phyloP scores from a whole-genome alignment of 2,329 filamentous ascomycete genomes.

The Plenodomus biglobosus region DNA sequence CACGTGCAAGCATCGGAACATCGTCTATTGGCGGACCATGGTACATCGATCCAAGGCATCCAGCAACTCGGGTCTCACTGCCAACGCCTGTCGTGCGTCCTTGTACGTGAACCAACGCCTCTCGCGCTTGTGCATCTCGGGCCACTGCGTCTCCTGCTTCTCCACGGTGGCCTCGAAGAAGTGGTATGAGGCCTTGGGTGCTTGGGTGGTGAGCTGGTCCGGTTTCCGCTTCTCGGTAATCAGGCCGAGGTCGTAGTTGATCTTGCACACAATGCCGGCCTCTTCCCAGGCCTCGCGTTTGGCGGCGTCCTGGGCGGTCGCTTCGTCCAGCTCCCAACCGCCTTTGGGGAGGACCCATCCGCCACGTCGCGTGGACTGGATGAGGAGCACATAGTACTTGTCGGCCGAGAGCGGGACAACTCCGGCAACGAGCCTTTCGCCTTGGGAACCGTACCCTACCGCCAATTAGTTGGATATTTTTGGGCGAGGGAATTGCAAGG shows the following conservation, averaged over 20 bases:
- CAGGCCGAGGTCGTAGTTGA: slow-evolving; percentile 81
- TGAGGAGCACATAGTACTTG: slow-evolving; percentile 85
- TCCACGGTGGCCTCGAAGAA: slow-evolving; percentile 89
- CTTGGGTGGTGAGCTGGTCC: slow-evolving; percentile 54
- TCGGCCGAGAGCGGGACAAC: slow-evolving; percentile 87
- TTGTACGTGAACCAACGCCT: slow-evolving; percentile 86
- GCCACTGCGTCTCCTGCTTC: slow-evolving; percentile 84
- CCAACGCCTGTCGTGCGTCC: slow-evolving; percentile 76
- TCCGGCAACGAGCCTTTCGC: slow-evolving; percentile 92
- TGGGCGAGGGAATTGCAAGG: neutral
- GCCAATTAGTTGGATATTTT: slow-evolving; percentile 12
- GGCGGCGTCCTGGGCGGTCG: slow-evolving; percentile 78
- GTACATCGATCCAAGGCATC: slow-evolving; percentile 84
- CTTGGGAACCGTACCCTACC: slow-evolving; percentile 85
- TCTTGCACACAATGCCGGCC: slow-evolving; percentile 83
- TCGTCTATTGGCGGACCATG: slow-evolving; percentile 42
- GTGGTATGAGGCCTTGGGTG: slow-evolving; percentile 75
- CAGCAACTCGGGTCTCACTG: slow-evolving; percentile 79
- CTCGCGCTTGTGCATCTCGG: slow-evolving; percentile 87
- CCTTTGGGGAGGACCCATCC: slow-evolving; percentile 98
- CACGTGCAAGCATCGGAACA: slow-evolving; percentile 11
- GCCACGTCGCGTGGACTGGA: slow-evolving; percentile 86
- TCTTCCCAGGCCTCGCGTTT: slow-evolving; percentile 97
- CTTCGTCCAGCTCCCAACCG: slow-evolving; percentile 95
- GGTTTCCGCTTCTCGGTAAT: slow-evolving; percentile 76